Base-by-base conservation (phyloP, 1,284 basidiomycete genomes). In the Fomitopsis schrenkii region DNA sequence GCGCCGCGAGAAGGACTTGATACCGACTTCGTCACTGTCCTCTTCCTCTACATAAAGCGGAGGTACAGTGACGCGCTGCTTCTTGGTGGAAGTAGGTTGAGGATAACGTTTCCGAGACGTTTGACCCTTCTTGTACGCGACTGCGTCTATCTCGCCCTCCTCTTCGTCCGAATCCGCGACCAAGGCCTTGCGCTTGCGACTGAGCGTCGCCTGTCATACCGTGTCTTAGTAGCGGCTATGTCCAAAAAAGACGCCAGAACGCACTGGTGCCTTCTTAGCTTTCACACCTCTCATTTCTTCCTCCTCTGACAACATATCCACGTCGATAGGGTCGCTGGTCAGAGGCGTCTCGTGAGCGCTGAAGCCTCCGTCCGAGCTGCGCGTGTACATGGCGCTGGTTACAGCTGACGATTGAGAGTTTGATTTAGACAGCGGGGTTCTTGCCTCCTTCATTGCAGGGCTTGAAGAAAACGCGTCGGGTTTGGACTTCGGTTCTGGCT, bases 321-420 rank as follows among this genome's bases (percentile, higher is more conserved):
- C 79, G 64, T 93, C 89, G 59, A 91, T 81, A 22, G 82, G 78
- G 64, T 92, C 88, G 65, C 90, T 92, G 1, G 88, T 89, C 0
- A 90, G 89, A 17, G 90, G 90, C 1, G 87, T 89, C 15, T 83
- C 81, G 46, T 76, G 76, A 42, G 66, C 62, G 61, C 79, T 85
- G 59, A 76, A 78, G n/a, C 75, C 77, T 22, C 75, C 75, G 28
- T 81, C 82, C 45, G 85, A 87, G 33, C 80, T 80, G 35, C 71
- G 69, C 4, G 80, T 80, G 67, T 77, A 80, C 17, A 69, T 74
- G n/a, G 77, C 75, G 57, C 69, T 71, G 12, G 48, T 61, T 33
- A 75, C 63, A 14, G 65, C 67, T 14, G 69, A 71, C 10, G 73
- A 72, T 59, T 66, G 67, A 1, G 67, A 67, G 48, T 60, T 59